These are phyloP conservation scores for Phytophthora vignae DNA, from an alignment of 352 stramenopile species.

Conservation along the genomic window DNA sequence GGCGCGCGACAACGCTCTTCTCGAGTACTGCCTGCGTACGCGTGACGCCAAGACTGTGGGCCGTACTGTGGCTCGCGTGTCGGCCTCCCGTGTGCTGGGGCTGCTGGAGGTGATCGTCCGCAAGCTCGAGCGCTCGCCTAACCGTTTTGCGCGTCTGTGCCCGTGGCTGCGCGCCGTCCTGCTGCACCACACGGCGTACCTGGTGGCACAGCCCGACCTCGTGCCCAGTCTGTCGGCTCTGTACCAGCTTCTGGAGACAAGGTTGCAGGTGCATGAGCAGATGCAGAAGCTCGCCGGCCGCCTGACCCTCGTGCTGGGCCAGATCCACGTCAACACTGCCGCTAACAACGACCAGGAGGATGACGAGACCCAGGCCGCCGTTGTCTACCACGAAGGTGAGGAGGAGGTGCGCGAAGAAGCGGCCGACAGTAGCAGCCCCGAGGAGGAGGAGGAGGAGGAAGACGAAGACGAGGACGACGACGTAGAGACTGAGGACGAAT, in stretches of 20 bases:
- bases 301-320: conserved; percentile 81
- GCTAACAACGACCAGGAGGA: conserved; percentile 42
- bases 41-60: conserved; percentile 79
- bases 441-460: conserved; percentile 62
- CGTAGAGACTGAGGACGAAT: conserved; percentile 49
- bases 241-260: conserved; percentile 87
- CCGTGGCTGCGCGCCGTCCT: conserved; percentile 86
- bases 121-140: conserved; percentile 86
- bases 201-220: conserved; percentile 86
- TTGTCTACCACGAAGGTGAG: conserved; percentile 77
- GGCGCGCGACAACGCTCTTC: conserved; percentile 87
- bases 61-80: conserved; percentile 80
- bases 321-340: conserved; percentile 80
- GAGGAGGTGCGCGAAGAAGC: conserved; percentile 43
- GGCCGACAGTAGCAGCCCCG: conserved; percentile 52
- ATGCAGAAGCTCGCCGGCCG: conserved; percentile 87
- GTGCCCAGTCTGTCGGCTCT: conserved; percentile 82
- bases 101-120: conserved; percentile 83
- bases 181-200: conserved; percentile 86
- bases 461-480: conserved; percentile 45
- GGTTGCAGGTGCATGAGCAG: conserved; percentile 82
- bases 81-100: conserved; percentile 76
- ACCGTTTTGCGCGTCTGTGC: conserved; percentile 80
- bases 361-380: conserved; percentile 58
- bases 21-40: conserved; percentile 85